phyloP scores from a whole-genome alignment of 805 yeast species.

The Sporopachydermia lactativora region DNA sequence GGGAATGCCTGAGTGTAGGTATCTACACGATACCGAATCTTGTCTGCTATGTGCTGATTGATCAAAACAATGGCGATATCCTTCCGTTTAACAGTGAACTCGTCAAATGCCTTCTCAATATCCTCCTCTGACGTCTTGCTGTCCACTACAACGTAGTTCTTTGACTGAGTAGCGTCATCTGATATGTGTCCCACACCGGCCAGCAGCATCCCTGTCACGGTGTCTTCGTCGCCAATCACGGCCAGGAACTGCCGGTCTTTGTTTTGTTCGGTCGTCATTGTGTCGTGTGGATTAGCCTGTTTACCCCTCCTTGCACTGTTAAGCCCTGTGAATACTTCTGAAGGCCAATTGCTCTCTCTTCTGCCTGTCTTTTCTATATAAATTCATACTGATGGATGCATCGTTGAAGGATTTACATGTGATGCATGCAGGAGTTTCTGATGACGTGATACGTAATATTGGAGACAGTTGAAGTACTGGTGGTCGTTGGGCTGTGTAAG shows the following conservation, averaged over 20 bases:
- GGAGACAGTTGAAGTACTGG: too few relatives aligned
- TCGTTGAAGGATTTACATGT: too few relatives aligned
- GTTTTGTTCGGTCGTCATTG: conserved; percentile 22
- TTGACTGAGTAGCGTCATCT: conserved; percentile 32
- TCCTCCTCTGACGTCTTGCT: conserved; percentile 68
- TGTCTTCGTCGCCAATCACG: conserved; percentile 95
- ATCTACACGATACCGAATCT: conserved; percentile 72
- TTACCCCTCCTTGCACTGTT: conserved; percentile 3
- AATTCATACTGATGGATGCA: too few relatives aligned
- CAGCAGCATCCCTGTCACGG: conserved; percentile 86
- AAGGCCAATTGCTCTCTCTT: conserved; percentile 8
- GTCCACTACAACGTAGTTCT: conserved; percentile 79
- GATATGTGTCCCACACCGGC: conserved; percentile 92
- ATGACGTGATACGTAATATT: too few relatives aligned
- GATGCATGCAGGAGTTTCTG: too few relatives aligned
- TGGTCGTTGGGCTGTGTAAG: too few relatives aligned
- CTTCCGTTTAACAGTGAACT: conserved; percentile 58
- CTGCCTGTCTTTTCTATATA: conserved; percentile 8
- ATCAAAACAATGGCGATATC: conserved; percentile 89
- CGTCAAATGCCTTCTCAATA: conserved; percentile 58
- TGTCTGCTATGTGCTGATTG: conserved; percentile 86
- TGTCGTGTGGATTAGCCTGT: conserved; percentile 17
- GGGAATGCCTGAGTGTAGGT: conserved; percentile 85
- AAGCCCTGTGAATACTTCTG: conserved; percentile 2
- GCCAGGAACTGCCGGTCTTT: conserved; percentile 75